A percentile compares a stretch with the other conserved stretches of the same genome.
phyloP scores from a whole-genome alignment of 306 rosid genomes.

The Begonia loranthoides region DNA sequence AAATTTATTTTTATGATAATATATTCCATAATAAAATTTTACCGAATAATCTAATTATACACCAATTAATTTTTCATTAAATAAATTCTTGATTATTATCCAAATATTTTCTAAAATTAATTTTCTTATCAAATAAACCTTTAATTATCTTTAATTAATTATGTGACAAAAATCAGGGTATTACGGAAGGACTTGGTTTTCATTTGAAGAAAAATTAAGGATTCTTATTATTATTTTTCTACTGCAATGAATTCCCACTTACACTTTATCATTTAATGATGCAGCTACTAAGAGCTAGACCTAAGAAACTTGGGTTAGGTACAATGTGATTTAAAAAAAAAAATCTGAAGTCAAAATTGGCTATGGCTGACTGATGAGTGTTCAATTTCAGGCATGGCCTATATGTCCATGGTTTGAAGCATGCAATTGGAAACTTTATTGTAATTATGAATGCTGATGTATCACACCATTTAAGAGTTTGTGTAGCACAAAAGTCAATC shows the following conservation, averaged over 20 bases:
- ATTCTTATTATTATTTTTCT: too few relatives aligned
- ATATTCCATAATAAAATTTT: too few relatives aligned
- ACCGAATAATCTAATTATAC: too few relatives aligned
- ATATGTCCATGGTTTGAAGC: constrained; percentile 86
- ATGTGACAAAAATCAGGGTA: too few relatives aligned
- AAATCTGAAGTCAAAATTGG: constrained; percentile 6
- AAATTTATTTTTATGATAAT: too few relatives aligned
- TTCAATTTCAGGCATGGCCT: constrained; percentile 74
- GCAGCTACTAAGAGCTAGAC: constrained; percentile 78
- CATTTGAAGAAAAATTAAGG: too few relatives aligned
- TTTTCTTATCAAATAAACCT: too few relatives aligned
- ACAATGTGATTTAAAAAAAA: constrained; percentile 11
- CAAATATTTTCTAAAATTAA: too few relatives aligned
- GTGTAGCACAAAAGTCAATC: neutral
- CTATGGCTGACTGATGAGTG: constrained; percentile 9
- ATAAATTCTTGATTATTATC: too few relatives aligned
- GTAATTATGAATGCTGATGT: constrained; percentile 96
- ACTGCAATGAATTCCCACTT: neutral
- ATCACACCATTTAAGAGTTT: constrained; percentile 68
- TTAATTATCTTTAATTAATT: too few relatives aligned
- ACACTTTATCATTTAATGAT: constrained; percentile 10
- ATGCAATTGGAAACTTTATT: constrained; percentile 87
- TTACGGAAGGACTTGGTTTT: constrained; percentile 4
- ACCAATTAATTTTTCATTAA: too few relatives aligned
- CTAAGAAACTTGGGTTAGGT: constrained; percentile 91